phyloP scores from a whole-genome alignment of 371 early-diverging fungal species.

The Apophysomyces variabilis region DNA sequence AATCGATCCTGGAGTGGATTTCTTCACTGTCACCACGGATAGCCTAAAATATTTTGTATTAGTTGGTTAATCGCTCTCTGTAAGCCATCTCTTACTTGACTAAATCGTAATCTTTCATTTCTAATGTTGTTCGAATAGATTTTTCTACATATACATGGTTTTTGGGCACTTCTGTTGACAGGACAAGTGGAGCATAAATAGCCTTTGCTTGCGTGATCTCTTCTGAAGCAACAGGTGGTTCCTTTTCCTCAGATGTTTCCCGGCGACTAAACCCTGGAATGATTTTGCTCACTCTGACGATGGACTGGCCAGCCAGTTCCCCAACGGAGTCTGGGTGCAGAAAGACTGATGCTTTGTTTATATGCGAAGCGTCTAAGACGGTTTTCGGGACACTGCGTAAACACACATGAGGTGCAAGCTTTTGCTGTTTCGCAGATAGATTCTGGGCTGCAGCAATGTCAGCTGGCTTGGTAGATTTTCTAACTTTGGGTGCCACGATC shows the following conservation, averaged over 20 bases:
- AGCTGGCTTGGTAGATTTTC: constrained; percentile 25
- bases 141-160: constrained; percentile 57
- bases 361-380: not conserved
- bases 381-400: constrained; percentile 25
- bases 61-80: not conserved
- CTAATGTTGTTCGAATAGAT: constrained; percentile 45
- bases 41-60: constrained; percentile 27
- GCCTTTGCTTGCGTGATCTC: constrained; percentile 25
- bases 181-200: constrained; percentile 40
- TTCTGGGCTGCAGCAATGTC: constrained; percentile 21
- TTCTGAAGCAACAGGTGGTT: constrained; percentile 25
- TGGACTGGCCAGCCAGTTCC: constrained; percentile 15
- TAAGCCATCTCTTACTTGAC: constrained; percentile 36
- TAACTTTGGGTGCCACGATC: constrained; percentile 81
- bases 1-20: constrained; percentile 30
- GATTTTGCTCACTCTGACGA: constrained; percentile 31
- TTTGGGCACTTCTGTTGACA: constrained; percentile 39
- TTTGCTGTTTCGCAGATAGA: constrained; percentile 19
- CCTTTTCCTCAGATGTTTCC: constrained; percentile 20
- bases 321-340: constrained; percentile 33
- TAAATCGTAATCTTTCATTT: constrained; percentile 49
- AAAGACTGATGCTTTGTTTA: constrained; percentile 8
- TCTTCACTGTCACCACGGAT: constrained; percentile 40
- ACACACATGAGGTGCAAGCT: constrained; percentile 28
- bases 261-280: constrained; percentile 27